These are phyloP conservation scores for Magnolia officinalis DNA, from an alignment of 164 flowering plant genomes.

Conservation along the genomic window DNA sequence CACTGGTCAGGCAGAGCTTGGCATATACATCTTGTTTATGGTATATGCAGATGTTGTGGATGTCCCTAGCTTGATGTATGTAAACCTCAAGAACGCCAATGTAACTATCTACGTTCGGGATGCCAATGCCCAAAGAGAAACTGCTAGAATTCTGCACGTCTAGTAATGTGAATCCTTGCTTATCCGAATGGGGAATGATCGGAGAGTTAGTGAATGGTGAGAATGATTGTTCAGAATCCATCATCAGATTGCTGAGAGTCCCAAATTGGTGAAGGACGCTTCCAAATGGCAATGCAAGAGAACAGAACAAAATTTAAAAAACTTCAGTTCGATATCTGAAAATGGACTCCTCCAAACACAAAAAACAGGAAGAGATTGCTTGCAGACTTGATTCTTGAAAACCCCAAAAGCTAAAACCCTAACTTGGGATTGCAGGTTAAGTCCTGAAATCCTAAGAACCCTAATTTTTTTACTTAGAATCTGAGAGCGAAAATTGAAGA, in stretches of 20 bases:
- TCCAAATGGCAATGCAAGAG: neutral
- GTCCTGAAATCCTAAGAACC: neutral
- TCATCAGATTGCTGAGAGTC: slow-evolving; percentile 20
- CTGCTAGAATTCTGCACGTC: slow-evolving; percentile 16
- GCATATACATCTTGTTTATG: slow-evolving; percentile 99
- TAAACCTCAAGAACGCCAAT: slow-evolving; percentile 72
- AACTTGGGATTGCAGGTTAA: neutral
- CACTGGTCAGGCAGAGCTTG: slow-evolving; percentile 77
- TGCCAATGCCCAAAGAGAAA: slow-evolving; percentile 24
- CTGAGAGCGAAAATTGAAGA: no score
- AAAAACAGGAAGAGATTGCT: neutral
- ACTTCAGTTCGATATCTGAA: neutral
- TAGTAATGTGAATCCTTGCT: slow-evolving; percentile 11
- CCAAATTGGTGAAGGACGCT: no score
- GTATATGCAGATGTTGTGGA: slow-evolving; percentile 96
- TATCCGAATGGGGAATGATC: slow-evolving; percentile 32
- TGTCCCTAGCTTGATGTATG: slow-evolving; percentile 86
- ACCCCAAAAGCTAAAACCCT: slow-evolving; percentile 8
- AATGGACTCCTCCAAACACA: neutral
- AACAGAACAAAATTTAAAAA: neutral
- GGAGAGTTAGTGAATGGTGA: slow-evolving; percentile 46
- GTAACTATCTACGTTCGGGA: slow-evolving; percentile 18
- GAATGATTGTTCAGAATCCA: slow-evolving; percentile 73
- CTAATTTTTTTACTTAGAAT: no score
- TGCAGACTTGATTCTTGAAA: no score